Conservation (phyloP, 1,284 basidiomycete species). For the Leucoagaricus sp. region DNA sequence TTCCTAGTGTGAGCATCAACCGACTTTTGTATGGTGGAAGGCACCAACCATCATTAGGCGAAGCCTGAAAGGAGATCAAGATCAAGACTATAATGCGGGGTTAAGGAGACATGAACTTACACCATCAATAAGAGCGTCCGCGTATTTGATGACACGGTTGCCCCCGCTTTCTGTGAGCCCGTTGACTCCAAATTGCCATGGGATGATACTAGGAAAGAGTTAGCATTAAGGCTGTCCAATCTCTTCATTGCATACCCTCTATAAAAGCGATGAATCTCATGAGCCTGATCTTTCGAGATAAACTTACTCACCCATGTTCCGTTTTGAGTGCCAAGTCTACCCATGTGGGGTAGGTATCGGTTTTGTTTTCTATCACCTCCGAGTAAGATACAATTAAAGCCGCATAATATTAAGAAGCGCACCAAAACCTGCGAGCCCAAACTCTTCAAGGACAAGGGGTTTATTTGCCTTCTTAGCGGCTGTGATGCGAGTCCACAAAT, state of each 20-base stretch:
- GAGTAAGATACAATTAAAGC: not conserved
- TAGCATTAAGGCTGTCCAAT: not conserved
- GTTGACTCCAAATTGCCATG: constrained; percentile 57
- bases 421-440: constrained; percentile 49
- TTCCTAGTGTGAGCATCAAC: not conserved
- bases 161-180: constrained; percentile 52
- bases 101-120: constrained; percentile 22
- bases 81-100: not conserved
- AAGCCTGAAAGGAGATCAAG: constrained; percentile 31
- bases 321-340: constrained; percentile 49
- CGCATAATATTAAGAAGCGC: constrained; percentile 10
- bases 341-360: constrained; percentile 51
- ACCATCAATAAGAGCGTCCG: constrained; percentile 50
- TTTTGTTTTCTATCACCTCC: constrained; percentile 53
- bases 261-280: not conserved
- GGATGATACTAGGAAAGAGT: constrained; percentile 47
- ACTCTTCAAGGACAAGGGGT: constrained; percentile 57
- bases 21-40: not conserved
- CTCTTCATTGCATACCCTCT: constrained; percentile 29
- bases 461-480: constrained; percentile 52
- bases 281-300: constrained; percentile 6
- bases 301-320: constrained; percentile 52
- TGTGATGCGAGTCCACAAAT: too few species aligned
- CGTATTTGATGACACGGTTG: constrained; percentile 55
- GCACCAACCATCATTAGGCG: constrained; percentile 53